Conservation (phyloP, 805 yeast genomes). For the Candida berthetii region DNA sequence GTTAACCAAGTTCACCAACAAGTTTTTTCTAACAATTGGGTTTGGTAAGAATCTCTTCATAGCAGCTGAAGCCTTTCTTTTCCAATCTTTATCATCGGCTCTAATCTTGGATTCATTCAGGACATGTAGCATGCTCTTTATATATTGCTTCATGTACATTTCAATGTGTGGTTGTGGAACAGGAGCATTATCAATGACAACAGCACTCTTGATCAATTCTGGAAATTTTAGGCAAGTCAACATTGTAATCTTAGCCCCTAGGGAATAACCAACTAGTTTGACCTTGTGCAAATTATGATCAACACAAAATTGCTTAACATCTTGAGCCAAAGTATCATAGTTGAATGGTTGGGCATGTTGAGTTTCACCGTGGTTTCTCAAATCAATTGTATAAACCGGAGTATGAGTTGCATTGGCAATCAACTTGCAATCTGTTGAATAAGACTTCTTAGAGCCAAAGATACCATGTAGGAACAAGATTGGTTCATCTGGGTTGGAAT, state of each 20-base stretch:
- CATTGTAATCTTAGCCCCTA: slow-evolving; percentile 52
- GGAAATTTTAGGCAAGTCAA: slow-evolving; percentile 34
- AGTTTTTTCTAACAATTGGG: slow-evolving; percentile 28
- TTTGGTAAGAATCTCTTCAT: slow-evolving; percentile 94
- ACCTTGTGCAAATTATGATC: slow-evolving; percentile 22
- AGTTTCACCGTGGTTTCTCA: slow-evolving; percentile 46
- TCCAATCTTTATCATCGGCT: slow-evolving; percentile 30
- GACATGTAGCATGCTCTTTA: slow-evolving; percentile 64
- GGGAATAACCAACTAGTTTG: slow-evolving; percentile 38
- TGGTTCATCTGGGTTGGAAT: slow-evolving; percentile 21
- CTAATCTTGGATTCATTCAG: slow-evolving; percentile 49
- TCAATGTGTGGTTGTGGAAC: slow-evolving; percentile 27
- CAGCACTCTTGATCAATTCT: slow-evolving; percentile 30
- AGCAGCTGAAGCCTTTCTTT: slow-evolving; percentile 88
- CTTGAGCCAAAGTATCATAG: slow-evolving; percentile 35
- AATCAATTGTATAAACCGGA: slow-evolving; percentile 36
- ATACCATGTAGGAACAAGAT: slow-evolving; percentile 43
- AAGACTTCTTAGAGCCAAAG: slow-evolving; percentile 41
- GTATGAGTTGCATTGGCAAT: slow-evolving; percentile 26
- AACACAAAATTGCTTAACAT: slow-evolving; percentile 31
- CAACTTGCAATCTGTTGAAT: slow-evolving; percentile 28
- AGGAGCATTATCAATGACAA: slow-evolving; percentile 46
- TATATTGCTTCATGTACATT: slow-evolving; percentile 25
- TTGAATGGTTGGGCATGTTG: slow-evolving; percentile 37
- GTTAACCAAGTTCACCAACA: slow-evolving; percentile 31